Evolutionary conservation across 805 yeast species (phyloP), one percentile per base, ranked within the genome.

Genomic region (Yarrowia sp.): DNA sequence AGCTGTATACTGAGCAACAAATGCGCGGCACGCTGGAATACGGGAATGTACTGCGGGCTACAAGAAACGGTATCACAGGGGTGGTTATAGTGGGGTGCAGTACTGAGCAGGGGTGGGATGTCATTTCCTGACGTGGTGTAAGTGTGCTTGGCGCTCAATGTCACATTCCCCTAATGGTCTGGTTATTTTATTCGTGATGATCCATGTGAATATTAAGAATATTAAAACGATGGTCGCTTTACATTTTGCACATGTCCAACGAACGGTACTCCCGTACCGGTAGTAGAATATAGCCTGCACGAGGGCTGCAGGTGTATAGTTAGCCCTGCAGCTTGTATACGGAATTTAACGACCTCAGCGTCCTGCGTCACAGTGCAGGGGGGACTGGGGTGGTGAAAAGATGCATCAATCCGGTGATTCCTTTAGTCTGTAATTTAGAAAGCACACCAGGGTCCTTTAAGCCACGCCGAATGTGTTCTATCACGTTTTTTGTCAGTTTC

Each of bases 241-340:
- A 20, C 30, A 10, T 44, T 46, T 46, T 46, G 34, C 12, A 46
- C 50, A 24, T 24, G 50, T 42, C 17, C 17, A 24, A 46, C 17
- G 50, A 46, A 19, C 34, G 50, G 50, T 20, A 24, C 34, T 46
- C 50, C 50, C 50, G 50, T 34, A 24, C 50, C 50, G 34, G 50
- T 34, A 24, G 50, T 46, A 46, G 50, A 4, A 14, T 8, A 46
- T 1, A 46, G 34, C 50, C 50, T 46, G 50, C 50, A 46, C 20
- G 2, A 7, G 50, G 34, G 50, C 50, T 46, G 50, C 50, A 46
- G 50, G 50, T 46, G 12, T 46, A 24, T 30, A 15, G 15, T 20
- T 14, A 46, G 34, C 34, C 50, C 50, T 46, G 50, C 50, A 46
- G 50, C 6, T 33, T 24, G 34, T 24, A 12, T 46, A 46, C 33